Evolutionary conservation across 108 stramenopile genomes (phyloP).

Genomic region (Cyclostephanos tholiformis): DNA sequence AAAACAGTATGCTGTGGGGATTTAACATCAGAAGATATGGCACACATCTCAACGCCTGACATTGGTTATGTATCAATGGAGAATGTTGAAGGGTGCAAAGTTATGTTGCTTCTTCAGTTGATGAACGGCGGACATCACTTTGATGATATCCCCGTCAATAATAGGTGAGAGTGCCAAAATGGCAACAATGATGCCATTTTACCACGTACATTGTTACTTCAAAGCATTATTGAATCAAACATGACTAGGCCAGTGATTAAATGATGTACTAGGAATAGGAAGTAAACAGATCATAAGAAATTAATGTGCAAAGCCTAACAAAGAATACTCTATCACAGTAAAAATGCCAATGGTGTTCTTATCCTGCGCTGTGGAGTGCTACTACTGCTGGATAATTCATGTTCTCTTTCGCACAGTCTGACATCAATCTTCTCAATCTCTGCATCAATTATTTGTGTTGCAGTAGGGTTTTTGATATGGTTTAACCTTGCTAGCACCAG

Average conservation of each 20-base stretch:
- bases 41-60: neutral
- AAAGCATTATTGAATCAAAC: neutral
- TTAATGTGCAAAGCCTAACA: no score
- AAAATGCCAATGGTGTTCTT: neutral
- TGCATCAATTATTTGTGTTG: neutral
- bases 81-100: neutral
- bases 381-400: neutral
- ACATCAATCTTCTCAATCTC: neutral
- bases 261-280: neutral
- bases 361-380: neutral
- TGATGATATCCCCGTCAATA: neutral
- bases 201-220: neutral
- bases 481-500: neutral
- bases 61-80: neutral
- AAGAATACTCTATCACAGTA: neutral
- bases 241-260: conserved; percentile 1
- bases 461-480: neutral
- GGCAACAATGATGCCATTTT: neutral
- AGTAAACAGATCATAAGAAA: no score
- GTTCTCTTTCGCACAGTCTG: neutral
- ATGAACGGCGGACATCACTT: neutral
- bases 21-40: neutral
- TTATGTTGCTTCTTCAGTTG: neutral
- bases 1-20: neutral
- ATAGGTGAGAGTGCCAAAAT: neutral